Evolutionary conservation across 2,329 filamentous ascomycete species (phyloP).

Genomic region (Tolypocladium tropicale): DNA sequence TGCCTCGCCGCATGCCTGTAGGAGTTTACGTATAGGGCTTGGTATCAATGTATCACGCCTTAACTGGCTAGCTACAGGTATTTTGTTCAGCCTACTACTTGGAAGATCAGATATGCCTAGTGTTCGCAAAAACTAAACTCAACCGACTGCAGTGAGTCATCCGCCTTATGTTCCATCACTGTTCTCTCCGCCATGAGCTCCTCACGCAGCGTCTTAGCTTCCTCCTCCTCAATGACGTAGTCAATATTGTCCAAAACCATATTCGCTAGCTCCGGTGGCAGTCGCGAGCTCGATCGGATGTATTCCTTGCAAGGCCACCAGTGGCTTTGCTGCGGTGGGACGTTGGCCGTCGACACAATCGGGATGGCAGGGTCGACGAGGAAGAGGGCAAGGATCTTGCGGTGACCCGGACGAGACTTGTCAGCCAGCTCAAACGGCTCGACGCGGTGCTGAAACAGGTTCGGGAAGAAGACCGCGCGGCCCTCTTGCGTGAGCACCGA

Average conservation of each 20-base stretch:
- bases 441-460: conserved; percentile 40
- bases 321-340: conserved; percentile 30
- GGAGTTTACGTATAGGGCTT: too few species aligned
- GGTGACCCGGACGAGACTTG: conserved; percentile 40
- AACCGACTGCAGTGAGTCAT: background rate
- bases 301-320: conserved; percentile 21
- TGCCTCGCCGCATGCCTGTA: too few species aligned
- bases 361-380: conserved; percentile 45
- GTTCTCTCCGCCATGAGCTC: background rate
- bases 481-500: conserved; percentile 32
- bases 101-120: too few species aligned
- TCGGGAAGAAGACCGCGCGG: conserved; percentile 46
- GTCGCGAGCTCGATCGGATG: background rate
- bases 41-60: too few species aligned
- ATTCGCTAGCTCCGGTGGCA: background rate
- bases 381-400: conserved; percentile 50
- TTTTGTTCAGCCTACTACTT: too few species aligned
- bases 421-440: conserved; percentile 42
- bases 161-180: background rate
- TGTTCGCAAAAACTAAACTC: background rate
- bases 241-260: background rate
- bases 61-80: too few species aligned
- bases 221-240: background rate
- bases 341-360: conserved; percentile 31
- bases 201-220: background rate